phyloP scores from a whole-genome alignment of 495 filamentous ascomycete species.

The Halenospora varia region DNA sequence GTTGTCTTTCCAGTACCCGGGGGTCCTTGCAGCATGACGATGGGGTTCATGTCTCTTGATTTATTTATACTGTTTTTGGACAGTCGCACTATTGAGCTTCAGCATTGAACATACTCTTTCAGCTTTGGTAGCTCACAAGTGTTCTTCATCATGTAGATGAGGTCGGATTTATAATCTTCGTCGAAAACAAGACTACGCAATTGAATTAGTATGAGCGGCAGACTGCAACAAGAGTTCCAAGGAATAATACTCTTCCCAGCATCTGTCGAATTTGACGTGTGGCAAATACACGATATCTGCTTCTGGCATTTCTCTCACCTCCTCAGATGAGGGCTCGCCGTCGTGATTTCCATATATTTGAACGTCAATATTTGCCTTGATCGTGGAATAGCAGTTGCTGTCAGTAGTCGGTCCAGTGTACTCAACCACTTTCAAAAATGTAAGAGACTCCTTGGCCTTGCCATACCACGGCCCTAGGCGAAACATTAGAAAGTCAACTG shows the following conservation, averaged over 20 bases:
- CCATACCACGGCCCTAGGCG: constrained; percentile 4
- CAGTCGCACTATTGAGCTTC: constrained; percentile 17
- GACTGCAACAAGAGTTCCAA: neutral
- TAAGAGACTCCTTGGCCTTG: neutral
- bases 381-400: constrained; percentile 1
- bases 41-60: constrained; percentile 21
- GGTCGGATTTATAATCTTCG: constrained; percentile 34
- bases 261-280: constrained; percentile 31
- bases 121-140: constrained; percentile 32
- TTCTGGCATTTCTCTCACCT: constrained; percentile 7
- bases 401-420: constrained; percentile 8
- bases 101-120: constrained; percentile 1
- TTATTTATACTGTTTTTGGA: constrained; percentile 6
- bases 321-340: neutral
- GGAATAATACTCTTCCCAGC: constrained; percentile 40
- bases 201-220: neutral
- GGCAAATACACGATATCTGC: constrained; percentile 36
- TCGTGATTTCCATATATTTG: constrained; percentile 11
- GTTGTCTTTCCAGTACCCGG: constrained; percentile 52
- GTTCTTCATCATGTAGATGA: constrained; percentile 39
- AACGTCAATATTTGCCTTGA: constrained; percentile 7
- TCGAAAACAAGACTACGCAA: constrained; percentile 41
- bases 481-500: no score
- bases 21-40: constrained; percentile 46
- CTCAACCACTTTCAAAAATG: constrained; percentile 16